These are phyloP conservation scores for Ascochyta rabiei DNA, from an alignment of 2,329 filamentous ascomycete genomes.

Conservation along the genomic window DNA sequence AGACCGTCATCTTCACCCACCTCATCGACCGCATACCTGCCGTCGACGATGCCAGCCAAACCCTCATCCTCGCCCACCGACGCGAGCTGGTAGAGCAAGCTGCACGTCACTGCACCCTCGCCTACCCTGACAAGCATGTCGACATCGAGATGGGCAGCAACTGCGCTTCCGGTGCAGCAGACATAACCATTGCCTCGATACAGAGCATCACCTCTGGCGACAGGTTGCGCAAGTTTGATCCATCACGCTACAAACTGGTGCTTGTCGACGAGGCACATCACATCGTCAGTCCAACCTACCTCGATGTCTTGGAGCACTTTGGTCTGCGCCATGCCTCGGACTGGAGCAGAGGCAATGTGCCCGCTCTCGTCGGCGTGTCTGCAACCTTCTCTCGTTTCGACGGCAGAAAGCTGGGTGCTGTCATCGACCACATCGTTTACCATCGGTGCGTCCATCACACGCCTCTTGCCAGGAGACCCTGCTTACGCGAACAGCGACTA, in stretches of 20 bases:
- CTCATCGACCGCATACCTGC: conserved; percentile 78
- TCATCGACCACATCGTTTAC: conserved; percentile 94
- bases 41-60: conserved; percentile 68
- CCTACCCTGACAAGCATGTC: conserved; percentile 80
- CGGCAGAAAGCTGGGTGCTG: conserved; percentile 78
- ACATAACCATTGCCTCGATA: conserved; percentile 93
- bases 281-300: conserved; percentile 84
- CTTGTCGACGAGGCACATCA: conserved; percentile 97
- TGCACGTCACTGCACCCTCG: conserved; percentile 77
- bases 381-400: conserved; percentile 82
- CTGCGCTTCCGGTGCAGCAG: conserved; percentile 78
- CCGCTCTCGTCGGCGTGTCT: conserved; percentile 83
- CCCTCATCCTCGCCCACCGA: conserved; percentile 89
- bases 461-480: not conserved
- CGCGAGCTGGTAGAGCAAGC: conserved; percentile 95
- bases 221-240: conserved; percentile 83
- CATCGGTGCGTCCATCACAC: conserved; percentile 64
- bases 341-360: conserved; percentile 36
- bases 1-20: conserved; percentile 97
- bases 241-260: conserved; percentile 80
- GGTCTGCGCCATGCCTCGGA: conserved; percentile 62
- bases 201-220: conserved; percentile 79
- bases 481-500: conserved; percentile 59
- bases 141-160: conserved; percentile 90
- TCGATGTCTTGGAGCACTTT: conserved; percentile 79